These are phyloP conservation scores for Hymenoscyphus occultus DNA, from an alignment of 2,329 filamentous ascomycete species.

Conservation along the genomic window DNA sequence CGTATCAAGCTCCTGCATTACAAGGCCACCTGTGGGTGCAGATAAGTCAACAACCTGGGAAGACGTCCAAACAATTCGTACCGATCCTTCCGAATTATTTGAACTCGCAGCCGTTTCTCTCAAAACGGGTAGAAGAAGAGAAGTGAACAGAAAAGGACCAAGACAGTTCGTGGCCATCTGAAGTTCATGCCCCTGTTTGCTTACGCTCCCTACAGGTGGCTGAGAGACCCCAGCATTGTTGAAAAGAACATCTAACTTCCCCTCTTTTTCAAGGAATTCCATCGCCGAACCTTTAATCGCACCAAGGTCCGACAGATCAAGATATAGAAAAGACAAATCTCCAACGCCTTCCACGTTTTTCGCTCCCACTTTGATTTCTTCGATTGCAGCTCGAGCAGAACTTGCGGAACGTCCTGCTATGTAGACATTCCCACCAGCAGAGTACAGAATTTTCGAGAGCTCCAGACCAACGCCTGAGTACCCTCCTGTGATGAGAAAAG, in stretches of 20 bases:
- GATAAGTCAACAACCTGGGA: conserved; percentile 21
- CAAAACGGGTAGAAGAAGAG: conserved; percentile 33
- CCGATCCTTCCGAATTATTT: conserved; percentile 8
- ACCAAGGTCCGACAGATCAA: conserved; percentile 40
- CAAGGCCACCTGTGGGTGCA: conserved; percentile 17
- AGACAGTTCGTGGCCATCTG: conserved; percentile 38
- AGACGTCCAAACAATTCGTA: conserved; percentile 25
- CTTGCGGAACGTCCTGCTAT: background rate
- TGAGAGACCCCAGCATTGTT: conserved; percentile 40
- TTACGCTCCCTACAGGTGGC: conserved; percentile 30
- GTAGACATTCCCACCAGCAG: background rate
- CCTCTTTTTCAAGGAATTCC: conserved; percentile 37
- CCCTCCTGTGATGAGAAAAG: background rate
- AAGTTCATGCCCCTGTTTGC: conserved; percentile 36
- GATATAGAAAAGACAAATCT: conserved; percentile 35
- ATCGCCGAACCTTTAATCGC: conserved; percentile 38
- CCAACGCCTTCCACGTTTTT: conserved; percentile 23
- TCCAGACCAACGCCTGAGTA: background rate
- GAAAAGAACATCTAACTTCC: conserved; percentile 40
- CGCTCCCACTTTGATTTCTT: background rate
- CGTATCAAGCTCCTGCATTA: conserved; percentile 13
- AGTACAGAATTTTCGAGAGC: conserved; percentile 31
- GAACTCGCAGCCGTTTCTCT: conserved; percentile 10
- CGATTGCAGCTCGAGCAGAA: background rate
- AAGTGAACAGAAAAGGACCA: conserved; percentile 38